A percentile compares a stretch with the other conserved stretches of the same genome.
These are phyloP conservation scores for Trichoderma citrinoviride DNA, from an alignment of 2,329 filamentous ascomycete species.

Conservation along the genomic window DNA sequence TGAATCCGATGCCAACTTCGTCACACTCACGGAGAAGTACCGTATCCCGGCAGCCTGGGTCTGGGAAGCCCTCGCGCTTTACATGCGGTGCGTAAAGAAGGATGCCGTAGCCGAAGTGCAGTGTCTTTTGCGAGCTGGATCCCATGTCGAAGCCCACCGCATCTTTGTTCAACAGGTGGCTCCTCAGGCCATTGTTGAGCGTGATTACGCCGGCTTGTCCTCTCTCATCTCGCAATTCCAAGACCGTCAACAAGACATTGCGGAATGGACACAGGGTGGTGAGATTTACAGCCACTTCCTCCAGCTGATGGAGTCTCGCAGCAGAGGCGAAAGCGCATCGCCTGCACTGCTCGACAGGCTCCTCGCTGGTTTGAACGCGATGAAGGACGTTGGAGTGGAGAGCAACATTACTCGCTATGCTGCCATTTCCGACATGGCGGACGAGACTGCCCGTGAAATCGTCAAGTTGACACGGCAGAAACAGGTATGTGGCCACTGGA, in stretches of 20 bases:
- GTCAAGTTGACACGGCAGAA: slow-evolving; percentile 54
- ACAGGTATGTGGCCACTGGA: slow-evolving; percentile 47
- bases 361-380: slow-evolving; percentile 54
- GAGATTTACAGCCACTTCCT: slow-evolving; percentile 71
- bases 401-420: slow-evolving; percentile 57
- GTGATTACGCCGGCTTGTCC: slow-evolving; percentile 69
- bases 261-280: slow-evolving; percentile 75
- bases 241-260: slow-evolving; percentile 57
- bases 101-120: slow-evolving; percentile 70
- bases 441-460: slow-evolving; percentile 66
- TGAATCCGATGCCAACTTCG: slow-evolving; percentile 55
- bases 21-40: slow-evolving; percentile 60
- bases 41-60: slow-evolving; percentile 76
- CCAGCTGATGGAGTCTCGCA: slow-evolving; percentile 46
- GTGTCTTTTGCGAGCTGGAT: slow-evolving; percentile 74
- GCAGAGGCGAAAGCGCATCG: slow-evolving; percentile 41
- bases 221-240: slow-evolving; percentile 71
- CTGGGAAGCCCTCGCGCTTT: slow-evolving; percentile 81
- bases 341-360: slow-evolving; percentile 54
- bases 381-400: slow-evolving; percentile 46
- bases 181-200: slow-evolving; percentile 76
- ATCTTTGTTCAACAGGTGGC: slow-evolving; percentile 80
- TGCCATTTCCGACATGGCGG: slow-evolving; percentile 79
- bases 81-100: slow-evolving; percentile 70
- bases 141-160: slow-evolving; percentile 77